Percentiles rank a stretch among this genome's conserved stretches.
Evolutionary conservation across 2,329 filamentous ascomycete species (phyloP).

Genomic region (Alternaria ethzedia): DNA sequence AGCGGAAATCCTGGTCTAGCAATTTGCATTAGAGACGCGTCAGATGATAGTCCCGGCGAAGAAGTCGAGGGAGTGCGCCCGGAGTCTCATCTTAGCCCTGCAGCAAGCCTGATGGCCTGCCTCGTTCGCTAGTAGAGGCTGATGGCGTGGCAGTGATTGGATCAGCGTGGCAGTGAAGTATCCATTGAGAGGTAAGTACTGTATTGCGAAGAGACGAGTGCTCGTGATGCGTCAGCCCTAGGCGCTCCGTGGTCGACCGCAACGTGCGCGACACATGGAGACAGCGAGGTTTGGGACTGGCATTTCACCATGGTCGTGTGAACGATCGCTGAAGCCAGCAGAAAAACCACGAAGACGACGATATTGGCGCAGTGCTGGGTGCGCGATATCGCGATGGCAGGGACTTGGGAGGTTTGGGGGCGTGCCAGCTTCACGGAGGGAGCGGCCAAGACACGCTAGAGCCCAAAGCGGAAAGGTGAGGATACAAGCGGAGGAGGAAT

Average conservation of each 20-base stretch:
- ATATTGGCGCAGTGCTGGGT: conserved; percentile 16
- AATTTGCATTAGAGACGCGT: conserved; percentile 34
- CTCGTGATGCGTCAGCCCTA: conserved; percentile 35
- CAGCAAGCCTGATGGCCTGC: conserved; percentile 30
- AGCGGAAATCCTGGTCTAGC: conserved; percentile 32
- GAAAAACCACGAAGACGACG: conserved; percentile 15
- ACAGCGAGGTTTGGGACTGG: conserved; percentile 28
- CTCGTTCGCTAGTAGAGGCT: conserved; percentile 16
- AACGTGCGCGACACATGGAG: conserved; percentile 48
- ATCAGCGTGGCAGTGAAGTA: conserved; percentile 15
- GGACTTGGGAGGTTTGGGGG: conserved; percentile 22
- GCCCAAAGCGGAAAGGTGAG: conserved; percentile 25
- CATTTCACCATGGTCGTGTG: conserved; percentile 41
- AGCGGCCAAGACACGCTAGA: conserved; percentile 27
- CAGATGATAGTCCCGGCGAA: conserved; percentile 41
- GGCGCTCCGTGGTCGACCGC: conserved; percentile 33
- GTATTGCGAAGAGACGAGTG: conserved; percentile 37
- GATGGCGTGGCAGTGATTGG: conserved; percentile 27
- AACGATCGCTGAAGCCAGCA: conserved; percentile 22
- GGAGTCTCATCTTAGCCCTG: conserved; percentile 37
- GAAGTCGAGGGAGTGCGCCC: conserved; percentile 23
- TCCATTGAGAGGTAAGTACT: conserved; percentile 40
- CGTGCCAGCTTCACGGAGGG: conserved; percentile 24
- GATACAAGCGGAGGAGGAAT: conserved; percentile 27
- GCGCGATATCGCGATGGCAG: conserved; percentile 20